Evolutionary conservation across 192 early-diverging fungal genomes (phyloP), one percentile per base, ranked within the genome.

Genomic region (Linnemannia schmuckeri): DNA sequence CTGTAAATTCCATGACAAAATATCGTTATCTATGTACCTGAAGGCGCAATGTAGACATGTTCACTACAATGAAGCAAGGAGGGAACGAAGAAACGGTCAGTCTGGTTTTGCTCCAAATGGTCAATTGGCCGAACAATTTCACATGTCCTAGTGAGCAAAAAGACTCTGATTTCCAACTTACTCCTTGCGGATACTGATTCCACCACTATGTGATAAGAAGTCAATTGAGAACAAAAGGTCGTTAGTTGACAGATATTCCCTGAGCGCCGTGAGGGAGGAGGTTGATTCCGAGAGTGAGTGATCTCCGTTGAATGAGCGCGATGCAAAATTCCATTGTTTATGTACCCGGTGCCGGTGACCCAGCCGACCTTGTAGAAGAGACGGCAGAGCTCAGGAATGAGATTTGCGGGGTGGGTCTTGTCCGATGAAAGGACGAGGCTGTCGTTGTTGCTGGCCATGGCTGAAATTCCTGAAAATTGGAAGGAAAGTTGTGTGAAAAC

Each of bases 281-380:
- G 38, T 44, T 54, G 68, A 76, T 77, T 76, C 63, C 35, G 17
- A n/a, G 40, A 82, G 22, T 10, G 82, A 30, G 7, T 66, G 27
- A 63, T 63, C 55, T n/a, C 20, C n/a, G 55, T 33, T 30, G 61
- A 66, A 30, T 4, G 55, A 27, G 24, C 6, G 20, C 4, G n/a
- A 18, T 30, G 13, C 37, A 37, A 37, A 27, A 33, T 30, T 66
- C 30, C 33, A 33, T 42, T 27, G 5, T 30, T 24, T 13, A 72
- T 88, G 74, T 89, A 93, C 93, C 98, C 98, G 0, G 98, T 98
- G 30, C 98, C 98, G 3, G 97, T 99, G 52, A 98, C 96, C 97
- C 97, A 99, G 30, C 98, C 98, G 20, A 95, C 91, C 40, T 89
- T 87, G 91, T 98, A 99, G 88, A 99, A 98, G 74, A 94, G 91